Evolutionary conservation across 75 land plant genomes (phyloP).

Genomic region (Cunninghamia lanceolata): DNA sequence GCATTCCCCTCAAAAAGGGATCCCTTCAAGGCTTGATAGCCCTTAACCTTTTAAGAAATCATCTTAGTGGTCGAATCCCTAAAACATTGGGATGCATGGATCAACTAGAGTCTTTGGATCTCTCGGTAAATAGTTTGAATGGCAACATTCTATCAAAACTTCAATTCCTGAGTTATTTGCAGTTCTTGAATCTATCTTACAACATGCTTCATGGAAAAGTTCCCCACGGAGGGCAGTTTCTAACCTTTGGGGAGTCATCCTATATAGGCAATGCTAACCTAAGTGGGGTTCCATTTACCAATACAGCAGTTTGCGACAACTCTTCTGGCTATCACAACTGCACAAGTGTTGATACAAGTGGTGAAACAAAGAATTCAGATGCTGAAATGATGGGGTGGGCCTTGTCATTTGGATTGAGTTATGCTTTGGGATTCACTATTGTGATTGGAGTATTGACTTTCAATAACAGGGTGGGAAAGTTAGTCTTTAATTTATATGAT

Average conservation of each 20-base stretch:
- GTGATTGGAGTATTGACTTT: no score
- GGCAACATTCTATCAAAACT: constrained; percentile 23
- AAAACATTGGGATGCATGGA: constrained; percentile 12
- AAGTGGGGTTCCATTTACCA: neutral
- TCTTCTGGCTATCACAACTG: no score
- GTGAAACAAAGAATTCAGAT: neutral
- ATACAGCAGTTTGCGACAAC: neutral
- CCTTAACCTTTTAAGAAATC: constrained; percentile 14
- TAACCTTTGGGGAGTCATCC: neutral
- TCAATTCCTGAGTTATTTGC: no score
- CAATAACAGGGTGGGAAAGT: no score
- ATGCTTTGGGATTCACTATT: neutral
- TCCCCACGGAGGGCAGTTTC: neutral
- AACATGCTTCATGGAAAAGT: no score
- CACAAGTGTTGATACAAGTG: neutral
- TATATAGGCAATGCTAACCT: neutral
- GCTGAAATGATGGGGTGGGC: neutral
- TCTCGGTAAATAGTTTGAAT: constrained; percentile 14
- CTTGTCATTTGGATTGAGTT: neutral
- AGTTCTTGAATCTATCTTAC: no score
- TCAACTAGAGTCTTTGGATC: constrained; percentile 12
- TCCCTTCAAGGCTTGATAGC: neutral
- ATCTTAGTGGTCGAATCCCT: constrained; percentile 8
- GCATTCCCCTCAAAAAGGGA: neutral
- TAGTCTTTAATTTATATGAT: no score